Evolutionary conservation across 1,284 basidiomycete species (phyloP), one percentile per base, ranked within the genome.

Genomic region (Volvariella surrecta): DNA sequence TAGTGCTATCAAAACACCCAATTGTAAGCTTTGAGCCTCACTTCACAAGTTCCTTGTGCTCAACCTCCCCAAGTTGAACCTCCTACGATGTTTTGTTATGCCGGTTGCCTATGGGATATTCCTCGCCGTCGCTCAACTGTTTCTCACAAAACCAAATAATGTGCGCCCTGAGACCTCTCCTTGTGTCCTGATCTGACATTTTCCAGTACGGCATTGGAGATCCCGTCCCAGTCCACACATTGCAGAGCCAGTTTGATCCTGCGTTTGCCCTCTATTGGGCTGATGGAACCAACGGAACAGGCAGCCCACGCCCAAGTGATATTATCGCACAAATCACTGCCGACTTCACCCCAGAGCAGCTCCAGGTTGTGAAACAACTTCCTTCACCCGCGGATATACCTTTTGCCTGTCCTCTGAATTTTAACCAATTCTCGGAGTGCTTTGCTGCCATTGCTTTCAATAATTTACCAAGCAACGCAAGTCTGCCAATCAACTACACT

Each of bases 51-150:
- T 13, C 41, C 13, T 7, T 24, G 22, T 24, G 21, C 19, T 21
- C 40, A 32, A 19, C 38, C 45, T 41, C 51, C 49, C 49, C 40
- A 53, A 80, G 76, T 59, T 84, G 37, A 88, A 85, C 51, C 43
- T 83, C 21, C 42, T 84, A 20, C 68, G 84, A 54, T 85, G 82
- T 52, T 66, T 88, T 49, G 51, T 87, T 22, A 55, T 84, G 15
- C 86, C 85, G 1, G 58, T 89, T 18, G 79, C 69, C 2, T 87
- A 79, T 54, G 82, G 81, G 7, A 64, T 78, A 43, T 85, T 86
- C 56, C 68, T 88, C 18, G 71, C 81, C 1, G 71, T 73, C 24
- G 80, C 79, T 3, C 77, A 82, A 53, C 53, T 70, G 30, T 76
- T 85, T 49, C 60, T 81, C 7, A 52, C 57, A 40, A 74, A 71